Percentiles rank a stretch among this genome's conserved stretches.
Conservation (phyloP, 2,329 filamentous ascomycete genomes). For the Xylaria sp. region DNA sequence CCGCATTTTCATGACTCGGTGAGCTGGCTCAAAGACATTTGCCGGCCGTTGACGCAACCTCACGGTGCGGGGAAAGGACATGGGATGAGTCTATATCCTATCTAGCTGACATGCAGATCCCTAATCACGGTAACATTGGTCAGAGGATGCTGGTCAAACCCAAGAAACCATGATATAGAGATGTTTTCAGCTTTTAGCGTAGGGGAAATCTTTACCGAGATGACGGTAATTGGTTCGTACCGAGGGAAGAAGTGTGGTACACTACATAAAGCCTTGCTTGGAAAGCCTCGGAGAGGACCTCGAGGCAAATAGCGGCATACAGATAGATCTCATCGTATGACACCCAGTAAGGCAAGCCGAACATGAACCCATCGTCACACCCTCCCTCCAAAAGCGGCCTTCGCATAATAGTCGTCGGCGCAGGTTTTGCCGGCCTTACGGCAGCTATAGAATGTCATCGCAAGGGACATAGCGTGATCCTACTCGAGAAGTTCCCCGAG, state of each 20-base stretch:
- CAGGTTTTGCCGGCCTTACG: slow-evolving; percentile 68
- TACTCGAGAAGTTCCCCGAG: slow-evolving; percentile 59
- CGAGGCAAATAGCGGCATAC: not conserved
- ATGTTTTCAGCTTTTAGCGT: not conserved
- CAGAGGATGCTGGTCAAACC: not conserved
- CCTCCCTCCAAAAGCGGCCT: slow-evolving; percentile 52
- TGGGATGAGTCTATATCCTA: slow-evolving; percentile 8
- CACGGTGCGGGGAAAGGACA: slow-evolving; percentile 34
- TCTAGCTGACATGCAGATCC: slow-evolving; percentile 23
- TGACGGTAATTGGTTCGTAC: slow-evolving; percentile 14
- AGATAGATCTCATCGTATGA: slow-evolving; percentile 14
- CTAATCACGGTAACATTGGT: slow-evolving; percentile 22
- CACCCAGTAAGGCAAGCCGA: slow-evolving; percentile 1
- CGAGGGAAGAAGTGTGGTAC: not conserved
- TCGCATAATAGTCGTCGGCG: slow-evolving; percentile 61
- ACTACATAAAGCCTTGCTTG: slow-evolving; percentile 22
- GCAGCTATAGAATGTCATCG: slow-evolving; percentile 69
- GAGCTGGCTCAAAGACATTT: slow-evolving; percentile 23
- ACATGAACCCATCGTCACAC: slow-evolving; percentile 43
- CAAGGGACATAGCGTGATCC: slow-evolving; percentile 62
- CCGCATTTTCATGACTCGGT: slow-evolving; percentile 23
- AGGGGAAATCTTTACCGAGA: slow-evolving; percentile 16
- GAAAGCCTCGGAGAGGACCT: not conserved
- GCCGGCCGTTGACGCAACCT: slow-evolving; percentile 32
- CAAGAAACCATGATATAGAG: not conserved